phyloP scores from a whole-genome alignment of 2,329 filamentous ascomycete species.

The Penicillium sp. region DNA sequence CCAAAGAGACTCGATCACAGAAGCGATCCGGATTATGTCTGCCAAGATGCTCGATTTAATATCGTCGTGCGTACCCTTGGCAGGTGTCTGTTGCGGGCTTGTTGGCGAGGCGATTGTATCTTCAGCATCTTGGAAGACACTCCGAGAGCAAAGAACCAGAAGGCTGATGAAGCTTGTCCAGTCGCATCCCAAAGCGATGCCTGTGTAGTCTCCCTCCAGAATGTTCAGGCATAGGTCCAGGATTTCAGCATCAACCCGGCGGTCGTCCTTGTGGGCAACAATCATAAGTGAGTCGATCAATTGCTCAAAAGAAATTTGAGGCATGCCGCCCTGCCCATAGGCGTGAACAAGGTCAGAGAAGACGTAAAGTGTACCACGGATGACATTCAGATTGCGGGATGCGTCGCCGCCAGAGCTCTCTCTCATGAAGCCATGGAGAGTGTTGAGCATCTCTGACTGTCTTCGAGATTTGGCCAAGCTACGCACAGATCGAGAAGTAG shows the following conservation, averaged over 20 bases:
- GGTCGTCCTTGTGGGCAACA: constrained; percentile 38
- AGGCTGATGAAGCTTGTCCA: constrained; percentile 37
- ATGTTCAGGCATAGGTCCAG: constrained; percentile 42
- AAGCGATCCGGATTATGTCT: constrained; percentile 38
- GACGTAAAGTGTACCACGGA: constrained; percentile 42
- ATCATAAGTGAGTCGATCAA: constrained; percentile 37
- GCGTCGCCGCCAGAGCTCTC: constrained; percentile 32
- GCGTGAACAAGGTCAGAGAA: constrained; percentile 43
- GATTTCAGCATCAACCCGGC: constrained; percentile 41
- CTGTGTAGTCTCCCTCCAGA: constrained; percentile 39
- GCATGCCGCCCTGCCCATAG: constrained; percentile 41
- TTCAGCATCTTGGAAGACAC: constrained; percentile 32
- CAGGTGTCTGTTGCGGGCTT: constrained; percentile 23
- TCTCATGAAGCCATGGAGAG: constrained; percentile 37
- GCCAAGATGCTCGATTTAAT: constrained; percentile 39
- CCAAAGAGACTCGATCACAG: constrained; percentile 39
- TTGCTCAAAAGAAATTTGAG: constrained; percentile 36
- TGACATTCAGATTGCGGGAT: constrained; percentile 41
- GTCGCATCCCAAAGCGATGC: constrained; percentile 31
- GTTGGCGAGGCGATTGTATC: constrained; percentile 19
- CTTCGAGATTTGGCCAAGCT: constrained; percentile 42
- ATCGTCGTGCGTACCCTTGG: constrained; percentile 35
- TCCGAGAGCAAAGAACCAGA: constrained; percentile 37
- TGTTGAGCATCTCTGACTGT: constrained; percentile 41
- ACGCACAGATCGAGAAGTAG: constrained; percentile 44